Conservation (phyloP, 2,329 filamentous ascomycete species). For the Cladosporium sp. region DNA sequence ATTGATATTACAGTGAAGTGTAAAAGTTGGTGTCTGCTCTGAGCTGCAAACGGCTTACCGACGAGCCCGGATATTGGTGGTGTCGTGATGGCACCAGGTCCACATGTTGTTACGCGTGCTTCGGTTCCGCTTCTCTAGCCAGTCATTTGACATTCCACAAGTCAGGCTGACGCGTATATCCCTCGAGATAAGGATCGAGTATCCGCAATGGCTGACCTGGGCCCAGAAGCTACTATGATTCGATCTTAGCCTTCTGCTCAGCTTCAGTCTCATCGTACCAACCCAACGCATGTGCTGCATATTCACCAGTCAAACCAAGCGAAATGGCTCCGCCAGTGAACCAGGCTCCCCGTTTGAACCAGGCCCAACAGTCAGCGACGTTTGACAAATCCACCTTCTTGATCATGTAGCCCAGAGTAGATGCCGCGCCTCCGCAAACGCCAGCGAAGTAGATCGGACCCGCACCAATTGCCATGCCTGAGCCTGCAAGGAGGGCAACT, state of each 20-base stretch:
- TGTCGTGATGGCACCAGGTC: slow-evolving; percentile 13
- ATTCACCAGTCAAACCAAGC: slow-evolving; percentile 58
- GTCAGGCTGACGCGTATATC: too few relatives aligned
- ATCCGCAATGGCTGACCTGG: not conserved
- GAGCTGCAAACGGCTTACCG: slow-evolving; percentile 7
- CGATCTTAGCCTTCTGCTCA: not conserved
- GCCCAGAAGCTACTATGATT: not conserved
- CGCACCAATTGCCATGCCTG: slow-evolving; percentile 64
- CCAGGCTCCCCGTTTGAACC: slow-evolving; percentile 65
- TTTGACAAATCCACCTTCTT: slow-evolving; percentile 59
- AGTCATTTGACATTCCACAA: not conserved
- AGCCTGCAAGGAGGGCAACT: slow-evolving; percentile 67
- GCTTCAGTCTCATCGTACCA: slow-evolving; percentile 20
- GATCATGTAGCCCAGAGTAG: slow-evolving; percentile 61
- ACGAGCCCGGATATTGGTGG: not conserved
- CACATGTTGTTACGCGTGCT: slow-evolving; percentile 11
- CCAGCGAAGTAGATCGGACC: slow-evolving; percentile 62
- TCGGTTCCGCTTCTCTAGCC: not conserved
- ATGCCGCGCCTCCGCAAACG: slow-evolving; percentile 58
- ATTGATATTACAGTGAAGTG: not conserved
- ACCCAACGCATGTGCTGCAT: slow-evolving; percentile 37
- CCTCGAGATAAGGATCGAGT: not conserved
- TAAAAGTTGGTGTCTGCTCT: not conserved
- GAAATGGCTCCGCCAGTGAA: slow-evolving; percentile 63
- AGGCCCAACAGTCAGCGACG: slow-evolving; percentile 63